Conservation (phyloP, 768 basidiomycete species). For the Mycena haematopus region DNA sequence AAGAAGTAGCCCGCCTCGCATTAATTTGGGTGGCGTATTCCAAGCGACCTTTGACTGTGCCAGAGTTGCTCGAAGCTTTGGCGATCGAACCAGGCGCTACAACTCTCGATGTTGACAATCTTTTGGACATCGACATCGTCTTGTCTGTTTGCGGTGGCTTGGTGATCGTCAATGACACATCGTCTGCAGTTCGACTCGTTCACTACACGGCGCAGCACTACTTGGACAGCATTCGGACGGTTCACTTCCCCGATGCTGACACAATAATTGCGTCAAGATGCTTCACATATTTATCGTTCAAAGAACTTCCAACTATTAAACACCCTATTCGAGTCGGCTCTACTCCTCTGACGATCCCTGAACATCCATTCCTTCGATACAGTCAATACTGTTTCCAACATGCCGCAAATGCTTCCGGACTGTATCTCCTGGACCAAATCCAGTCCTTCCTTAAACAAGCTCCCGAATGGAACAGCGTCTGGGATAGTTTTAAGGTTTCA, state of each 20-base stretch:
- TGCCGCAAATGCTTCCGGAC: background rate
- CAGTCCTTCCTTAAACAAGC: background rate
- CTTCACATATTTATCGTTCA: background rate
- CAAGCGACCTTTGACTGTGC: background rate
- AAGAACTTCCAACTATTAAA: background rate
- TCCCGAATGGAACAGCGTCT: background rate
- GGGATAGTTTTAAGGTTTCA: background rate
- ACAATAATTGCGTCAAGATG: background rate
- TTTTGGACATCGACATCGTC: background rate
- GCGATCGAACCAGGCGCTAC: background rate
- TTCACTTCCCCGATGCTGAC: background rate
- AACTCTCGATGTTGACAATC: background rate
- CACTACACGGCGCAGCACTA: background rate
- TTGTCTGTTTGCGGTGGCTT: background rate
- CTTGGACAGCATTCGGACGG: background rate
- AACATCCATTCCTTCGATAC: background rate
- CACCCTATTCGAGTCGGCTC: background rate
- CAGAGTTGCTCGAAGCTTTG: background rate
- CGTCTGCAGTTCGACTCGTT: background rate
- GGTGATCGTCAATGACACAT: background rate
- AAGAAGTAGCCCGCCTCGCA: background rate
- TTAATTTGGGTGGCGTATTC: background rate
- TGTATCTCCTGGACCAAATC: background rate
- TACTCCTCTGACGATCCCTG: no score
- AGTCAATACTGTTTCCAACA: background rate